Evolutionary conservation across 2,329 filamentous ascomycete genomes (phyloP).

Genomic region (Cladosporium halotolerans): DNA sequence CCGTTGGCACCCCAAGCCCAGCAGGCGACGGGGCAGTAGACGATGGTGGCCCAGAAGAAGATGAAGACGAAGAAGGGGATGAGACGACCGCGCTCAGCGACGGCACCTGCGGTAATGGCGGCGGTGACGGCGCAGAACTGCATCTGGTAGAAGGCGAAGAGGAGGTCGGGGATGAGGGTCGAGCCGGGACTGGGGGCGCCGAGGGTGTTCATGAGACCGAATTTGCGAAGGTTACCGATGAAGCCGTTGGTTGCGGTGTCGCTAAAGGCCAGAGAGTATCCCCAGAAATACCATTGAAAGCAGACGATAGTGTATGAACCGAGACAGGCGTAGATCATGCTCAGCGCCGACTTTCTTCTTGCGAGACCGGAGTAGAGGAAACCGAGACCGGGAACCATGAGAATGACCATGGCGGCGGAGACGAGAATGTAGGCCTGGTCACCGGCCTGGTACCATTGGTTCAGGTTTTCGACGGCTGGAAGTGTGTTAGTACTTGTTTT

Average conservation of each 20-base stretch:
- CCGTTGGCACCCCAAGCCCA: conserved; percentile 96
- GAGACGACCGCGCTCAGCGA: conserved; percentile 88
- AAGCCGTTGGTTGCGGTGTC: conserved; percentile 74
- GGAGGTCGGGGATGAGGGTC: conserved; percentile 77
- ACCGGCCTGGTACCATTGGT: conserved; percentile 89
- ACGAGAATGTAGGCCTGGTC: conserved; percentile 93
- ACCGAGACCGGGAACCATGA: conserved; percentile 95
- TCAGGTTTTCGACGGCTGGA: conserved; percentile 75
- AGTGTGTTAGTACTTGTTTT: not conserved
- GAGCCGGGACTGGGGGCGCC: conserved; percentile 81
- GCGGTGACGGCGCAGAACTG: conserved; percentile 94
- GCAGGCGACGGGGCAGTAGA: conserved; percentile 94
- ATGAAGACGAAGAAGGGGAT: conserved; percentile 91
- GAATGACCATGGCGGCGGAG: conserved; percentile 81
- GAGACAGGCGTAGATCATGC: conserved; percentile 96
- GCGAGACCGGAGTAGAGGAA: conserved; percentile 97
- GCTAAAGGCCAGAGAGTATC: conserved; percentile 91
- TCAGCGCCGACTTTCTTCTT: conserved; percentile 93
- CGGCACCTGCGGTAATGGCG: conserved; percentile 83
- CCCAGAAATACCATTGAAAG: conserved; percentile 99
- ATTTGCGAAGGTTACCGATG: conserved; percentile 85
- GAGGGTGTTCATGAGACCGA: conserved; percentile 79
- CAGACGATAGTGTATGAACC: conserved; percentile 83
- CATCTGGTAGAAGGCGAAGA: conserved; percentile 96
- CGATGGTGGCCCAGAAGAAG: conserved; percentile 93